These are phyloP conservation scores for Ogataea nitratoaversa DNA, from an alignment of 805 yeast genomes.

Conservation along the genomic window DNA sequence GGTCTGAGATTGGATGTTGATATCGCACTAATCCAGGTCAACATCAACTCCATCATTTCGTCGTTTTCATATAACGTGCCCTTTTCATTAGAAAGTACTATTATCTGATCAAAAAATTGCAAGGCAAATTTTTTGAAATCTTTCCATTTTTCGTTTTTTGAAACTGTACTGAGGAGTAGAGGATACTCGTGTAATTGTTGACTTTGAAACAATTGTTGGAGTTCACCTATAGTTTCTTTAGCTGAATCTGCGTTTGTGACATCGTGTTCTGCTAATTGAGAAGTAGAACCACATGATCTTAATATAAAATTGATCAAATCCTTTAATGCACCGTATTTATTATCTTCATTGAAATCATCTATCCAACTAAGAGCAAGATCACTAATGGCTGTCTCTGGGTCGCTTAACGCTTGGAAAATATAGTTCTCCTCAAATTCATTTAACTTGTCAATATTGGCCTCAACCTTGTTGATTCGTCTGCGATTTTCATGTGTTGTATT, in stretches of 20 bases:
- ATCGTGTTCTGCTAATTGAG: constrained; percentile 70
- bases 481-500: constrained; percentile 6
- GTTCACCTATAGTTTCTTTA: constrained; percentile 65
- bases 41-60: constrained; percentile 47
- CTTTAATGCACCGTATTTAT: constrained; percentile 47
- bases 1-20: constrained; percentile 69
- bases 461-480: constrained; percentile 5
- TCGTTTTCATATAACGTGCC: constrained; percentile 49
- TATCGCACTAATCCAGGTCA: constrained; percentile 74
- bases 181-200: constrained; percentile 72
- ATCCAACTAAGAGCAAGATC: constrained; percentile 58
- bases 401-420: constrained; percentile 47
- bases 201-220: constrained; percentile 55
- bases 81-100: constrained; percentile 53
- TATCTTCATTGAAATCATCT: constrained; percentile 40
- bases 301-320: constrained; percentile 65
- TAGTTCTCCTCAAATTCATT: constrained; percentile 44
- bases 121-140: constrained; percentile 50
- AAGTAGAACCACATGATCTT: constrained; percentile 67
- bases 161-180: constrained; percentile 30
- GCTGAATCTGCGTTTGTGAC: constrained; percentile 51
- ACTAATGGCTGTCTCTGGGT: constrained; percentile 42
- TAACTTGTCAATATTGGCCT: constrained; percentile 33
- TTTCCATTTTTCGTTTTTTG: constrained; percentile 46
- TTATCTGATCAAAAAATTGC: constrained; percentile 51